Evolutionary conservation across 208 protist genomes (phyloP).

Genomic region (Trypanosoma lewisi): DNA sequence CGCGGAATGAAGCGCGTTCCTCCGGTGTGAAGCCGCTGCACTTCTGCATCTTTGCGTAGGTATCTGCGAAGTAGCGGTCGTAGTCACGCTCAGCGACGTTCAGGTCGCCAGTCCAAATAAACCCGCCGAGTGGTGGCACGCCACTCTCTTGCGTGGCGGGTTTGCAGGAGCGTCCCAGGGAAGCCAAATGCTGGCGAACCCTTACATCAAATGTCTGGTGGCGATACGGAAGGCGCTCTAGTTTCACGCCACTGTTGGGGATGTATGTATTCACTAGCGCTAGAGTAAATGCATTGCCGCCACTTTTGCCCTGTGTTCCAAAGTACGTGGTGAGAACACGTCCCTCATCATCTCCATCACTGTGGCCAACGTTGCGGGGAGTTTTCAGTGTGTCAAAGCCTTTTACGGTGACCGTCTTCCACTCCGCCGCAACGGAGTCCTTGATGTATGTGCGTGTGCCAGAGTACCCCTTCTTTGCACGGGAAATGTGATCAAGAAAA

Average conservation of each 20-base stretch:
- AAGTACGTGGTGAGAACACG: conserved; percentile 87
- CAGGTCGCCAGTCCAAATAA: conserved; percentile 94
- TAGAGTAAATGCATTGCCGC: conserved; percentile 28
- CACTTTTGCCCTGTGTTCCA: conserved; percentile 7
- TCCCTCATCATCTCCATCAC: conserved; percentile 74
- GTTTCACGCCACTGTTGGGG: conserved; percentile 89
- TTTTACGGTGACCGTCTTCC: conserved; percentile 5
- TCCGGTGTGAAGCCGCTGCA: conserved; percentile 90
- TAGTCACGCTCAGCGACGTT: conserved; percentile 94
- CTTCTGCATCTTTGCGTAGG: conserved; percentile 89
- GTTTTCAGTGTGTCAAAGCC: conserved; percentile 12
- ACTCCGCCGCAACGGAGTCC: conserved; percentile 8
- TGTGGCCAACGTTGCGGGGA: neutral
- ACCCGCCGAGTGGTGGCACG: conserved; percentile 23
- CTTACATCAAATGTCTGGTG: conserved; percentile 72
- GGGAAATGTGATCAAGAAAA: conserved; percentile 71
- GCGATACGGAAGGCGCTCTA: conserved; percentile 88
- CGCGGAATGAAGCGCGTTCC: conserved; percentile 81
- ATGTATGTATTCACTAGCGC: conserved; percentile 92
- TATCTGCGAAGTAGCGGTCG: conserved; percentile 84
- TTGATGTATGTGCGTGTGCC: conserved; percentile 83
- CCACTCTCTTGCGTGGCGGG: neutral
- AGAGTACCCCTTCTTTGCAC: conserved; percentile 85
- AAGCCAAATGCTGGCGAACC: conserved; percentile 58
- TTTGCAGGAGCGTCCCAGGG: conserved; percentile 34